Evolutionary conservation across 192 early-diverging fungal genomes (phyloP).

Genomic region (Entomortierella beljakovae): DNA sequence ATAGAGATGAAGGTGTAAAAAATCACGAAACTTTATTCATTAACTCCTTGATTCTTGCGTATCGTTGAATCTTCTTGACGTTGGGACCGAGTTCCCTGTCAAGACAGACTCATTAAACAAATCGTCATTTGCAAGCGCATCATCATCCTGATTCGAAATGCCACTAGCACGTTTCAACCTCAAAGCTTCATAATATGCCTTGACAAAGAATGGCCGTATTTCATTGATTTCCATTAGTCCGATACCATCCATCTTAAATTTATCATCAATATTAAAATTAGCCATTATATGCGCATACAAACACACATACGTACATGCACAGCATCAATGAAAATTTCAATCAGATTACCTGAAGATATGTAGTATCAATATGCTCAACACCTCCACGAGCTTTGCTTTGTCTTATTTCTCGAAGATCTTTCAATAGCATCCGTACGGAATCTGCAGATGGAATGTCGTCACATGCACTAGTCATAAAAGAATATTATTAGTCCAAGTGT

Average conservation of each 20-base stretch:
- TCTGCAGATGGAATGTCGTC: slow-evolving; percentile 88
- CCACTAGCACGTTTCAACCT: slow-evolving; percentile 47
- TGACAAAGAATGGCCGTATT: slow-evolving; percentile 90
- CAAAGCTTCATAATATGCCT: slow-evolving; percentile 79
- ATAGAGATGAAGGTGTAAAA: too few species aligned
- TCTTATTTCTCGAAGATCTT: slow-evolving; percentile 86
- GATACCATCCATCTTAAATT: slow-evolving; percentile 79
- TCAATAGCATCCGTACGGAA: slow-evolving; percentile 76
- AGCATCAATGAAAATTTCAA: too few species aligned
- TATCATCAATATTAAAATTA: too few species aligned
- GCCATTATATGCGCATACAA: too few species aligned
- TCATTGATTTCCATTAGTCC: slow-evolving; percentile 91
- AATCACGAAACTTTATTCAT: too few species aligned
- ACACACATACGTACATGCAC: too few species aligned
- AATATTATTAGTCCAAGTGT: too few species aligned
- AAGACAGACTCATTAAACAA: slow-evolving; percentile 12
- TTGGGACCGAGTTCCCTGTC: slow-evolving; percentile 6
- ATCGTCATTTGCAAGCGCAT: not conserved
- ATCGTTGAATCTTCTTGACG: slow-evolving; percentile 12
- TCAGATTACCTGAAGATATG: slow-evolving; percentile 75
- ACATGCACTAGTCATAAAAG: slow-evolving; percentile 63
- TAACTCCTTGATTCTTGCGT: slow-evolving; percentile 10
- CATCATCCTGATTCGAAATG: slow-evolving; percentile 8
- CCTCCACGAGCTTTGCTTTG: slow-evolving; percentile 83
- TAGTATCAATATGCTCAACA: slow-evolving; percentile 71